These are phyloP conservation scores for Rhizophagus sp. DNA, from an alignment of 192 early-diverging fungal genomes.

Conservation along the genomic window DNA sequence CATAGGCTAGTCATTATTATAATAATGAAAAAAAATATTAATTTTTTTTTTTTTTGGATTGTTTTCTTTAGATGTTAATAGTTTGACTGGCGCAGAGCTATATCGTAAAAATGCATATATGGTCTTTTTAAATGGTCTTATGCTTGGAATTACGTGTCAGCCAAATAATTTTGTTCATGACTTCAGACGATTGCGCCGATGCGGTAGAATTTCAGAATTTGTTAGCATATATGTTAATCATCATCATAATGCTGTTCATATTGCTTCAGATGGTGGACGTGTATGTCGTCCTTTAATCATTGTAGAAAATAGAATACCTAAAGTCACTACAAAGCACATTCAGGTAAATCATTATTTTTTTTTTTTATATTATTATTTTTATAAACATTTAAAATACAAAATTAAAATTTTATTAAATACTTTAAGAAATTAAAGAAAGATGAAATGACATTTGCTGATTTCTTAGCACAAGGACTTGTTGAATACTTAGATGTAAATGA, in stretches of 20 bases:
- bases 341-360: constrained; percentile 41
- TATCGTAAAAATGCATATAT: constrained; percentile 78
- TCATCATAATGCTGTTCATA: constrained; percentile 83
- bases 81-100: constrained; percentile 86
- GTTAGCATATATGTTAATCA: constrained; percentile 87
- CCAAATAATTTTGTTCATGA: constrained; percentile 82
- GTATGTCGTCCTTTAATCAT: constrained; percentile 97
- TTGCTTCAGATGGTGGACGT: constrained; percentile 92
- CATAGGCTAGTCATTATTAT: no score
- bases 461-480: constrained; percentile 84
- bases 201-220: constrained; percentile 86
- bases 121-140: constrained; percentile 93
- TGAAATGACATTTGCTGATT: constrained; percentile 84
- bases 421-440: constrained; percentile 48
- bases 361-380: not conserved
- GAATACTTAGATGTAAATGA: constrained; percentile 98
- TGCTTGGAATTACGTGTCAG: constrained; percentile 84
- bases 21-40: not conserved
- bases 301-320: constrained; percentile 75
- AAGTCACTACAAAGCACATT: constrained; percentile 67
- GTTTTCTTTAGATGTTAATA: constrained; percentile 66
- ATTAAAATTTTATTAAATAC: not conserved
- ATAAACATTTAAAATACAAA: not conserved
- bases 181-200: constrained; percentile 84
- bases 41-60: not conserved